These are phyloP conservation scores for Fonsecaea monophora DNA, from an alignment of 2,329 filamentous ascomycete genomes.

Conservation along the genomic window DNA sequence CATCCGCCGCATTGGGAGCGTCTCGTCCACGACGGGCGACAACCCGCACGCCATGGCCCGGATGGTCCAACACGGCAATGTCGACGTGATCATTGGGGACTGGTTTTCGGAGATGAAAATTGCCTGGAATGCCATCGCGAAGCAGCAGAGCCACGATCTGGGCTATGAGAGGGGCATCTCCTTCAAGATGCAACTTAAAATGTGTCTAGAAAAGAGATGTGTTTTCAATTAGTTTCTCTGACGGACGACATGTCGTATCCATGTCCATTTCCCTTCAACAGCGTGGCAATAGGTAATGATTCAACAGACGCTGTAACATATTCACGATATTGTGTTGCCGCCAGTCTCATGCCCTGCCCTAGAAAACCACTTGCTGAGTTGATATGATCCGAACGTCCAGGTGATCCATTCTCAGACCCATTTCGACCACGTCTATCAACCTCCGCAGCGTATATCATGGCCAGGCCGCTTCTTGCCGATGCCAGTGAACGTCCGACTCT, in stretches of 20 bases:
- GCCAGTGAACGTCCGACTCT: constrained; percentile 2
- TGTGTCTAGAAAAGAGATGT: too few species aligned
- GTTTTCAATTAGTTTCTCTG: too few species aligned
- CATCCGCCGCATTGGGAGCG: constrained; percentile 11
- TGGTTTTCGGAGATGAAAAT: constrained; percentile 50
- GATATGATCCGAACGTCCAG: too few species aligned
- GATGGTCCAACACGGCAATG: constrained; percentile 13
- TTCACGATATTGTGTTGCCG: too few species aligned
- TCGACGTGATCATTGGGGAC: constrained; percentile 51
- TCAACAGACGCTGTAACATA: too few species aligned
- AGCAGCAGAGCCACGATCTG: constrained; percentile 30
- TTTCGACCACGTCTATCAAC: background rate
- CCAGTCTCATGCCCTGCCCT: too few species aligned
- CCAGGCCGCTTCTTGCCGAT: constrained; percentile 5
- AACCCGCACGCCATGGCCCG: constrained; percentile 15
- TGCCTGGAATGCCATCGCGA: constrained; percentile 42
- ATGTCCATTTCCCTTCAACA: too few species aligned
- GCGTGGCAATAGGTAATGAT: too few species aligned
- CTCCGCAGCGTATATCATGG: constrained; percentile 2
- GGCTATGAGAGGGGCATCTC: constrained; percentile 38
- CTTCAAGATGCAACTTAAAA: too few species aligned
- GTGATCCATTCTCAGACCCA: too few species aligned
- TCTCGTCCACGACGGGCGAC: constrained; percentile 18
- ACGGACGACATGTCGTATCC: too few species aligned
- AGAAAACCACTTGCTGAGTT: too few species aligned